A percentile compares a stretch with the other conserved stretches of the same genome.
These are phyloP conservation scores for Senecio squalidus DNA, from an alignment of 140 eudicot genomes.

Conservation along the genomic window DNA sequence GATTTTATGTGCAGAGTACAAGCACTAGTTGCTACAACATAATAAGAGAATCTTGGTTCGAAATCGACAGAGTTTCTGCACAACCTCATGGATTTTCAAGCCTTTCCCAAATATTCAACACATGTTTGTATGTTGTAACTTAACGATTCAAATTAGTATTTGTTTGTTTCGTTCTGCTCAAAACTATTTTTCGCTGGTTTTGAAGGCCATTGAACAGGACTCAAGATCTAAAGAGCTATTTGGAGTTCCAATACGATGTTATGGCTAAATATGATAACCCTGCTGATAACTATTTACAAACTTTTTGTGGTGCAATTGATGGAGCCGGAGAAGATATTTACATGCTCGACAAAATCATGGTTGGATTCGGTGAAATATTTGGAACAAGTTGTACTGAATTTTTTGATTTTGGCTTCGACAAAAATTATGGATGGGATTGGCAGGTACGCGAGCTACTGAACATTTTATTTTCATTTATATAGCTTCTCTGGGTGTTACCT, in stretches of 20 bases:
- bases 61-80: slow-evolving; percentile 56
- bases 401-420: not conserved
- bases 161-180: not conserved
- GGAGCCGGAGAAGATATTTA: slow-evolving; percentile 28
- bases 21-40: slow-evolving; percentile 55
- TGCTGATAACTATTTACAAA: slow-evolving; percentile 22
- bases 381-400: slow-evolving; percentile 14
- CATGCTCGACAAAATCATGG: slow-evolving; percentile 31
- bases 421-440: slow-evolving; percentile 20
- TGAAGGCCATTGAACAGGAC: slow-evolving; percentile 30
- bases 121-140: slow-evolving; percentile 50
- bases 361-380: slow-evolving; percentile 24
- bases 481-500: not conserved
- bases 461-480: not conserved
- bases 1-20: slow-evolving; percentile 29
- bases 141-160: not conserved
- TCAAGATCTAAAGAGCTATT: slow-evolving; percentile 18
- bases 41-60: slow-evolving; percentile 53
- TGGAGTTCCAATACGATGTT: slow-evolving; percentile 8
- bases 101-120: slow-evolving; percentile 53
- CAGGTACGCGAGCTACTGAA: slow-evolving; percentile 9
- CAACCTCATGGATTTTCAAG: slow-evolving; percentile 37
- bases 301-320: slow-evolving; percentile 47
- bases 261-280: slow-evolving; percentile 49
- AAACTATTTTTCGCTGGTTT: not conserved